Base-by-base conservation (phyloP, 2,329 filamentous ascomycete genomes). In the Pseudopithomyces chartarum region DNA sequence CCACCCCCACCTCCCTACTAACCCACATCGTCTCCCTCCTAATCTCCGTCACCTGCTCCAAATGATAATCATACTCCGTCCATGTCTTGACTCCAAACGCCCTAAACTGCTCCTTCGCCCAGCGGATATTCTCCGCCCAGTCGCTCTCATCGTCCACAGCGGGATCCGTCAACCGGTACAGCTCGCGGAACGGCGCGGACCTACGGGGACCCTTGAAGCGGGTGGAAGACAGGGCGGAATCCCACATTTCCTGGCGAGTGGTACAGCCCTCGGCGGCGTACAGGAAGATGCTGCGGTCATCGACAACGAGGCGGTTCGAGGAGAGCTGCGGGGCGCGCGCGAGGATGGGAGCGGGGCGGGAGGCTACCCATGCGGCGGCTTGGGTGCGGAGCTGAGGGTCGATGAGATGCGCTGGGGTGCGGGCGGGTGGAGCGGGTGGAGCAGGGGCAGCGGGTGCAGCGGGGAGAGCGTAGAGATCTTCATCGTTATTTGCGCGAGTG, bases 81-180 rank as follows among this genome's bases (percentile, higher is more conserved):
- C 71, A 74, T 1, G 65, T 65, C 10, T 48, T 42, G 17, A 56
- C 57, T 1, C 63, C 65, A 52, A 60, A 73, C 12, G 47, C 2
- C 12, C 8, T 7, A n/a, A 58, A 57, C 54, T 73, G 69, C 57
- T 73, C 59, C 47, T 70, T 70, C 7, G 68, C 67, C 69, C 70
- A 74, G 12, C 70, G 65, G 3, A 74, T 63, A n/a, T 71, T 71
- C 58, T 74, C 71, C 0, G 69, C 70, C 67, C 67, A 72, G 11
- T 71, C 70, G 43, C 61, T 64, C 0, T 34, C 49, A 36, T 54
- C 47, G 12, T 17, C 19, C 6, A 23, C n/a, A 10, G 5, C 8
- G 3, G 68, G 70, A 8, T 64, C 39, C 8, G 58, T 64, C 23
- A 73, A 36, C 3, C 57, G 62, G 26, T 70, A 55, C n/a, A 73